These are phyloP conservation scores for Hyaloperonospora arabidopsidis DNA, from an alignment of 352 stramenopile genomes.

Conservation along the genomic window DNA sequence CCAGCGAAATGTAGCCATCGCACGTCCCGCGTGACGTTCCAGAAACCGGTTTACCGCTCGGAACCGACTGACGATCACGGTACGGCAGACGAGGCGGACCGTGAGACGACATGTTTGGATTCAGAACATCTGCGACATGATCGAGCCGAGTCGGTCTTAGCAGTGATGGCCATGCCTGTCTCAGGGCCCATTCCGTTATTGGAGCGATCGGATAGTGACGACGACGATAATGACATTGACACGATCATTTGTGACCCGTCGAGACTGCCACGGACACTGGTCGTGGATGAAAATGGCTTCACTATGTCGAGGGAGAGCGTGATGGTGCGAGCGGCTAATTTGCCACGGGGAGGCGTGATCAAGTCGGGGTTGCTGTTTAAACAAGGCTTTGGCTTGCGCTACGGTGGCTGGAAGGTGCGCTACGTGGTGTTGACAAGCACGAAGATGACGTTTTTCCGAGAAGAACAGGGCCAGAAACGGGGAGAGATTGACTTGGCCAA, in stretches of 20 bases:
- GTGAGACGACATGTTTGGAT: constrained; percentile 18
- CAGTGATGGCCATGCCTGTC: constrained; percentile 33
- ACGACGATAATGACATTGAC: constrained; percentile 56
- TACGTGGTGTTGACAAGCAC: constrained; percentile 56
- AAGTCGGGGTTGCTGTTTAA: constrained; percentile 72
- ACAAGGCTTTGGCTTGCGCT: constrained; percentile 48
- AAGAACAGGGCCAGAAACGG: constrained; percentile 59
- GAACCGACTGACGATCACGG: no score
- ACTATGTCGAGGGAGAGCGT: constrained; percentile 45
- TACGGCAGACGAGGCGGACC: constrained; percentile 21
- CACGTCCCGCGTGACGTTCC: no score
- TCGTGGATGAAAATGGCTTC: constrained; percentile 66
- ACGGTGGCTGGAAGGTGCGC: constrained; percentile 70
- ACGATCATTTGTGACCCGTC: constrained; percentile 51
- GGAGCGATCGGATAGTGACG: constrained; percentile 31
- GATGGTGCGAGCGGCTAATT: constrained; percentile 34
- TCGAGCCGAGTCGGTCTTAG: constrained; percentile 20
- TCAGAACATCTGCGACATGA: constrained; percentile 14
- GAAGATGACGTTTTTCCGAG: constrained; percentile 65
- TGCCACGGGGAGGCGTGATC: constrained; percentile 40
- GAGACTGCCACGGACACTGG: constrained; percentile 45
- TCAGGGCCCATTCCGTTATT: constrained; percentile 38
- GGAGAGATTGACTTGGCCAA: constrained; percentile 68
- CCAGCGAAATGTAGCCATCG: no score
- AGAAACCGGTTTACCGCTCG: no score